Base-by-base conservation (phyloP, 2,329 filamentous ascomycete species). In the Fusarium metavorans region DNA sequence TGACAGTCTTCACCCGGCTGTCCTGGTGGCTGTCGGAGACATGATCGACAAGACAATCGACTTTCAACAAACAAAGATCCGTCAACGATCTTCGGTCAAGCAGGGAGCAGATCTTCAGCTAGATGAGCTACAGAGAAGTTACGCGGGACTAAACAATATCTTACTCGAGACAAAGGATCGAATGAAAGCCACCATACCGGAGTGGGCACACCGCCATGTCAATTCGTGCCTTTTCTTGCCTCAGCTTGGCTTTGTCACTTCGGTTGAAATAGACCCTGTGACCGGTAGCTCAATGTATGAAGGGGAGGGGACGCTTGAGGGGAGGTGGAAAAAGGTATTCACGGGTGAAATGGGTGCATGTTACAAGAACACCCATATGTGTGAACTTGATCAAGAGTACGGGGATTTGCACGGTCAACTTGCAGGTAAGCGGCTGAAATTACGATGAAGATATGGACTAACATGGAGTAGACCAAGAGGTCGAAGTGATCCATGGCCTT, bases 331-430 rank as follows among this genome's bases (percentile, higher is more conserved):
- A 69, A 89, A 90, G 66, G 91, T 93, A 80, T 98, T 98, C 76
- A 87, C 87, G 4, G 93, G 93, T 1, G 91, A 93, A 20, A 90
- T 89, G 2, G 87, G 89, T 61, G 91, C 91, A 0, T 98, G 97
- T 81, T 98, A 95, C 85, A 99, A 98, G 81, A 98, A 95, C 73
- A 86, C 83, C 6, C 88, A 92, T 66, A 97, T 97, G 92, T 88
- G 86, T 67, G 92, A 95, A 72, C 89, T 99, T 82, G 96, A 98
- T 78, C 86, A 89, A 11, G 89, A 93, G 66, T 92, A 95, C 74
- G 97, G 97, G 13, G 96, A 98, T 81, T 88, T 97, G 34, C 96
- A 96, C 77, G 92, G 93, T 41, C 88, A 91, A 67, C 98, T 99
- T 66, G 93, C 94, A 77, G 93, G 94, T 94, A 86, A 80, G 87